Conservation (phyloP, 805 yeast species). For the Zygotorulaspora chibaensis region DNA sequence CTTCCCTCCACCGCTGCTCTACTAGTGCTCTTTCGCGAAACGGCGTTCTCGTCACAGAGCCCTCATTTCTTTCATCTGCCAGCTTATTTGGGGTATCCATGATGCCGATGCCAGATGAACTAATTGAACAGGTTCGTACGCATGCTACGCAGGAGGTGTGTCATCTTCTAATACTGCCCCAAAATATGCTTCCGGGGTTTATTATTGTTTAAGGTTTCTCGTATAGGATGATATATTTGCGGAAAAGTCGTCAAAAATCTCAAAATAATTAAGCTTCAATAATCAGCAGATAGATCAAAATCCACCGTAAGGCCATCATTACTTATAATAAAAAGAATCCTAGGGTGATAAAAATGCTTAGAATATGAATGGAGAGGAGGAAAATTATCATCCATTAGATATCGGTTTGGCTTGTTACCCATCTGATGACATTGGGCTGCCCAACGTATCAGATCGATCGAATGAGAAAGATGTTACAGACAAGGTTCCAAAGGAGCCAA, state of each 20-base stretch:
- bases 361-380: slow-evolving; percentile 13
- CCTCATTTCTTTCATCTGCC: slow-evolving; percentile 1
- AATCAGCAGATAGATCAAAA: not conserved
- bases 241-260: not conserved
- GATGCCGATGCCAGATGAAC: no score
- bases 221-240: not conserved
- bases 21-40: slow-evolving; percentile 25
- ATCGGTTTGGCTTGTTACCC: slow-evolving; percentile 13
- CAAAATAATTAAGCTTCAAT: not conserved
- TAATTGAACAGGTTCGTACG: no score
- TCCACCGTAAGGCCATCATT: not conserved
- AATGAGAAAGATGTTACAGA: slow-evolving; percentile 2
- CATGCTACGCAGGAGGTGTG: no score
- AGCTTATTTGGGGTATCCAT: slow-evolving; percentile 17
- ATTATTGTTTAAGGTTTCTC: not conserved
- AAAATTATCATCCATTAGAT: slow-evolving; percentile 15
- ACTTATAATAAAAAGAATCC: not conserved
- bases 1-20: slow-evolving; percentile 21
- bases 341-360: slow-evolving; percentile 5
- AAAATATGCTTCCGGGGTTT: not conserved
- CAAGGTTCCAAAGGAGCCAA: slow-evolving; percentile 1
- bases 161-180: no score
- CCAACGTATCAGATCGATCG: not conserved
- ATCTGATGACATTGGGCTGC: slow-evolving; percentile 7
- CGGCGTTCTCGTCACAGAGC: slow-evolving; percentile 19